Evolutionary conservation across 805 yeast species (phyloP), one percentile per base, ranked within the genome.

Genomic region (Zygoascus tannicola): DNA sequence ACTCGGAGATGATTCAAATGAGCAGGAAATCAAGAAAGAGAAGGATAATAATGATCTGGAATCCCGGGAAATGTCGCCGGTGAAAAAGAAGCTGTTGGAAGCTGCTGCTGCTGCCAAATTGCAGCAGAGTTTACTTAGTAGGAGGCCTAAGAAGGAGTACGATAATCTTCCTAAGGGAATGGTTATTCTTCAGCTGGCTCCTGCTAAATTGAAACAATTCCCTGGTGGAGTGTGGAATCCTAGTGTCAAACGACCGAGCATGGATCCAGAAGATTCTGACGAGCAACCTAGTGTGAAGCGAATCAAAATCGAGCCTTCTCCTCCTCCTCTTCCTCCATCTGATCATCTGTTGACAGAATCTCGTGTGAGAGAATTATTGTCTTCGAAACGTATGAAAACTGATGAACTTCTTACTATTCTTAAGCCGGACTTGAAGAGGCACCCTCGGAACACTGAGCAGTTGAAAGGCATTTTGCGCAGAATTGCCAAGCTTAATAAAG

Each of bases 201-300:
- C 74, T 12, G 68, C 70, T 32, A 68, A 83, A 14, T 68, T 88
- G 47, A 59, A 65, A 15, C 73, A 73, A 32, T 86, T 87, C 65
- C 92, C 92, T 2, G 65, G 60, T 16, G 95, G 95, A 22, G 84
- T 78, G 43, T 88, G 96, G 96, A 81, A 81, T 62, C 90, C 95
- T 19, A 58, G 60, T 28, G 68, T 68, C 8, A 69, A 68, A 49
- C 73, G 59, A 52, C 60, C 62, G 43, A 52, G 69, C 44, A 46
- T 51, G 26, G 69, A 53, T 41, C 59, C 50, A 50, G 59, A 60
- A 44, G 65, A 53, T 35, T 20, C 26, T 22, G 37, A 48, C 4
- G 48, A 45, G 3, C 18, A 35, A 7, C 60, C 51, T 4, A 55
- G 44, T 22, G 51, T 57, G n/a, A 68, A 64, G 47, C 65, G 62